Conservation (phyloP, 306 rosid species). For the Inga oerstediana region DNA sequence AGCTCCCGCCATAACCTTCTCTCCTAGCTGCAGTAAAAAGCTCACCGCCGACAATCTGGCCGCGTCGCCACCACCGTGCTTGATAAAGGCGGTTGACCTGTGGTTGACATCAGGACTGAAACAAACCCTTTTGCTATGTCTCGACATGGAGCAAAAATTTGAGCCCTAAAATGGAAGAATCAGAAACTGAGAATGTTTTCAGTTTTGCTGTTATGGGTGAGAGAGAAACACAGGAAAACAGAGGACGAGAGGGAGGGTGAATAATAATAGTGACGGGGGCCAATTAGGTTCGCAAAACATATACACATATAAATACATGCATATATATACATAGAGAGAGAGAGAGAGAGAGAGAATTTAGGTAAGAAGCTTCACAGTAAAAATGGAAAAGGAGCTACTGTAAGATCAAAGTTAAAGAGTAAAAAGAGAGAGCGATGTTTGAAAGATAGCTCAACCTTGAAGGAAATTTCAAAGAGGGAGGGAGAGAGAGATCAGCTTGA, state of each 20-base stretch:
- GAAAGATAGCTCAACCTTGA: not conserved
- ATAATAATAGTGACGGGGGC: slow-evolving; percentile 33
- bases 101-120: slow-evolving; percentile 66
- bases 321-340: not conserved
- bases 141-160: slow-evolving; percentile 44
- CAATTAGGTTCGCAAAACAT: slow-evolving; percentile 4
- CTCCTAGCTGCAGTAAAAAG: slow-evolving; percentile 52
- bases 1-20: slow-evolving; percentile 56
- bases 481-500: slow-evolving; percentile 24
- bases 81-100: slow-evolving; percentile 46
- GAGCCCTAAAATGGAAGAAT: not conserved
- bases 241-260: not conserved
- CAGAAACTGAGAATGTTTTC: not conserved
- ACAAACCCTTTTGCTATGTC: slow-evolving; percentile 62
- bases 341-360: not conserved
- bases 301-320: not conserved
- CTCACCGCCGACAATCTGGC: slow-evolving; percentile 42
- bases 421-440: slow-evolving; percentile 14
- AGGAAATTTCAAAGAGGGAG: not conserved
- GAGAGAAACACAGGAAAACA: slow-evolving; percentile 20
- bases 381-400: slow-evolving; percentile 30
- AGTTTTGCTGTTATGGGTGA: not conserved
- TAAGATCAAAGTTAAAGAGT: slow-evolving; percentile 26
- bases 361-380: slow-evolving; percentile 9
- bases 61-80: not conserved